Evolutionary conservation across 345 rosid species (phyloP).

Genomic region (Kandelia obovata): DNA sequence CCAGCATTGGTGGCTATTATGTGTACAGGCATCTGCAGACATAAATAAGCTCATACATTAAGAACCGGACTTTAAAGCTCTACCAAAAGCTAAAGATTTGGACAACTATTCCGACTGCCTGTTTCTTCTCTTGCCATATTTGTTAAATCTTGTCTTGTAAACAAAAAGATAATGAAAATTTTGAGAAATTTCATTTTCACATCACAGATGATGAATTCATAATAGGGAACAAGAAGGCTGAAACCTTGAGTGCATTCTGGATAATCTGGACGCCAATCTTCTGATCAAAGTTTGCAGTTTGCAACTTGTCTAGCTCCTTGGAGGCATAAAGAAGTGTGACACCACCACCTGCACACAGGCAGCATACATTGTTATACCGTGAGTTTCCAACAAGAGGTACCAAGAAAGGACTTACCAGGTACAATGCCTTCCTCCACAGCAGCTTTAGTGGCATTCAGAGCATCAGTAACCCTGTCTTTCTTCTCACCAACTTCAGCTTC

Average conservation of each 20-base stretch:
- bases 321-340: conserved; percentile 91
- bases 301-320: conserved; percentile 77
- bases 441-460: conserved; percentile 95
- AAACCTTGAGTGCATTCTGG: conserved; percentile 92
- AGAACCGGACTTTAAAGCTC: not conserved
- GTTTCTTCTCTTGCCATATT: no score
- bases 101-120: no score
- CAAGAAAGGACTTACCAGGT: conserved; percentile 46
- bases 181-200: no score
- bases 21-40: conserved; percentile 35
- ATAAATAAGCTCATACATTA: not conserved
- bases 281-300: conserved; percentile 88
- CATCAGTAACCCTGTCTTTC: conserved; percentile 96
- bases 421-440: conserved; percentile 99
- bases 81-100: no score
- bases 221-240: not conserved
- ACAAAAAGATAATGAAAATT: no score
- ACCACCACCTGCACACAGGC: conserved; percentile 68
- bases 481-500: conserved; percentile 89
- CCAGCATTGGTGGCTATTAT: conserved; percentile 40
- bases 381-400: not conserved
- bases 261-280: conserved; percentile 92
- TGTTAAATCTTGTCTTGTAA: no score
- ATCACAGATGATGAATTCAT: not conserved
- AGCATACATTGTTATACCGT: no score